Evolutionary conservation across 2,329 filamentous ascomycete genomes (phyloP).

Genomic region (Epichloe hybrida): DNA sequence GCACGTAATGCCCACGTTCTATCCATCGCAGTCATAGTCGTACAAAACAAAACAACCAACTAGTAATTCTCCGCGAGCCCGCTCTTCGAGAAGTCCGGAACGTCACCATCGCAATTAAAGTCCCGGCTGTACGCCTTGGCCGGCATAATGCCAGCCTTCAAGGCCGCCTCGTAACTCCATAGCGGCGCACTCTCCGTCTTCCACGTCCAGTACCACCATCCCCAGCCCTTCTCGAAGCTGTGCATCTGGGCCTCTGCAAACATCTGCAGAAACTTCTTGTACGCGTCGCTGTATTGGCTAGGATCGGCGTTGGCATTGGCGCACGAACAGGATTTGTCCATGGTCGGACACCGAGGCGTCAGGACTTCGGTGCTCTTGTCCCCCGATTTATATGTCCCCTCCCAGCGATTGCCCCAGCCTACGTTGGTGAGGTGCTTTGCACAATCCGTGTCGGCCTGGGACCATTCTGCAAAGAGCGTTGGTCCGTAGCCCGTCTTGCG

Average conservation of each 20-base stretch:
- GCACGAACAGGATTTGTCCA: conserved; percentile 57
- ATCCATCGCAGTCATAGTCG: background rate
- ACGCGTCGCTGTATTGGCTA: conserved; percentile 50
- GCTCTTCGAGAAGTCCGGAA: conserved; percentile 35
- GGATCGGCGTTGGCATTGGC: conserved; percentile 61
- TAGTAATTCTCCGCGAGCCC: conserved; percentile 38
- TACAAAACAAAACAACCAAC: background rate
- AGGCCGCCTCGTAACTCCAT: conserved; percentile 82
- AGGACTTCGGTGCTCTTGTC: conserved; percentile 48
- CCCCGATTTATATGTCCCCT: conserved; percentile 66
- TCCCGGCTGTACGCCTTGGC: conserved; percentile 53
- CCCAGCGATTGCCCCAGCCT: conserved; percentile 78
- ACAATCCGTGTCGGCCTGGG: conserved; percentile 94
- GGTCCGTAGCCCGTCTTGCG: conserved; percentile 73
- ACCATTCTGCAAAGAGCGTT: conserved; percentile 93
- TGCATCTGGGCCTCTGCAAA: conserved; percentile 96
- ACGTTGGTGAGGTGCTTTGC: conserved; percentile 79
- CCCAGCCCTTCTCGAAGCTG: conserved; percentile 83
- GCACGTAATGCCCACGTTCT: background rate
- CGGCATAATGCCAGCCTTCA: conserved; percentile 68
- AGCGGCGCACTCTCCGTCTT: conserved; percentile 73
- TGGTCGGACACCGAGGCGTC: conserved; percentile 60
- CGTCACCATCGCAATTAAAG: conserved; percentile 52
- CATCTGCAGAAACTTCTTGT: conserved; percentile 75
- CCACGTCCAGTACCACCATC: conserved; percentile 99